Percentiles rank a stretch among this genome's conserved stretches.
Evolutionary conservation across 2,329 filamentous ascomycete species (phyloP).

Genomic region (Lithohypha guttulata): DNA sequence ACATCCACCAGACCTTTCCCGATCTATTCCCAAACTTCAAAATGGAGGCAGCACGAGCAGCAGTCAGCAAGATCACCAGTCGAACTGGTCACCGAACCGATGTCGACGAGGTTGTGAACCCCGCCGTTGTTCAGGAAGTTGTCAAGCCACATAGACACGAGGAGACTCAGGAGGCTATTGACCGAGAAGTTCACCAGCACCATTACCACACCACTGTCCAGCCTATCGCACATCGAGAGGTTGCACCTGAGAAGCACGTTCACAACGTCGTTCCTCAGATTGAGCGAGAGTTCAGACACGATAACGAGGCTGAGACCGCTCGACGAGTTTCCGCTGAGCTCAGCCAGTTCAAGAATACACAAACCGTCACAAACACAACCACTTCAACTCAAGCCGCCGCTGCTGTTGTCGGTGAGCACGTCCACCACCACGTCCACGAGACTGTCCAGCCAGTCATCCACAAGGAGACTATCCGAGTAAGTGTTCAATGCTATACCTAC

Average conservation of each 20-base stretch:
- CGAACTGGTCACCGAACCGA: constrained; percentile 58
- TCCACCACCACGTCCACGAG: constrained; percentile 57
- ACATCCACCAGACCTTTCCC: too few species aligned
- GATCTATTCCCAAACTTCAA: too few species aligned
- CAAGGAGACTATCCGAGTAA: constrained; percentile 51
- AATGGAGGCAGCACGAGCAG: constrained; percentile 57
- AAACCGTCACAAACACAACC: constrained; percentile 36
- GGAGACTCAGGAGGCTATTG: constrained; percentile 50
- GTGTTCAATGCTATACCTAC: constrained; percentile 33
- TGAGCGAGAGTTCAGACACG: constrained; percentile 52
- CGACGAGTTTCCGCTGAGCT: constrained; percentile 43
- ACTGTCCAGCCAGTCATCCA: constrained; percentile 61
- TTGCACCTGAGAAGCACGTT: constrained; percentile 51
- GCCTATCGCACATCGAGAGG: constrained; percentile 47
- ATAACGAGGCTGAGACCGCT: constrained; percentile 40
- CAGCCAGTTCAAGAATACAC: constrained; percentile 43
- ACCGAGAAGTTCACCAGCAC: constrained; percentile 61
- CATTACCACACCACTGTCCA: constrained; percentile 62
- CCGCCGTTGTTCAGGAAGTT: constrained; percentile 50
- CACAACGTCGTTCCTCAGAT: constrained; percentile 50
- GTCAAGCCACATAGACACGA: constrained; percentile 52
- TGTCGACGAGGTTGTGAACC: constrained; percentile 54
- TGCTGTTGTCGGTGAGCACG: constrained; percentile 48
- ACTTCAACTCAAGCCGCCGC: constrained; percentile 41
- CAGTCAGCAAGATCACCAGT: constrained; percentile 50